Base-by-base conservation (phyloP, 352 stramenopile species). In the Globisporangium orthogonon region DNA sequence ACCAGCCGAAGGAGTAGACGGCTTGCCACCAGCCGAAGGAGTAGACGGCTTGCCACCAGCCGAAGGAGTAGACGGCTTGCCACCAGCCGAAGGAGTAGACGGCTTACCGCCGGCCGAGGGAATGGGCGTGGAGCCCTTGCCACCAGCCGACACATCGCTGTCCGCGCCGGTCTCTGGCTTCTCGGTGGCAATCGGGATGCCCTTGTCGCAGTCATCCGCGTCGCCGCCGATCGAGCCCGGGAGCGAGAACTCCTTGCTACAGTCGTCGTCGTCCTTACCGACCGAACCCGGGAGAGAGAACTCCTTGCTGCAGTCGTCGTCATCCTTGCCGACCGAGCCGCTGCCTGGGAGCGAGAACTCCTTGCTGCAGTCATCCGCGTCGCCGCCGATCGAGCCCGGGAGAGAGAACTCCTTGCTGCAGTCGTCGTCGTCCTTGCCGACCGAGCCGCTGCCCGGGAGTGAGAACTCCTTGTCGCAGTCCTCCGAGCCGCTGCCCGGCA, bases 391-490 rank as follows among this genome's bases (percentile, higher is more conserved):
- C n/a, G 29, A 30, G 30, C 58, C 62, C 2, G 61, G 46, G 13
- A 58, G 31, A 4, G 56, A 56, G 46, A 60, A 63, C 10, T 30
- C 44, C 50, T 56, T 61, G 37, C 33, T 44, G 23, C 58, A 64
- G 46, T 65, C 59, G 13, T 60, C 59, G 2, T 30, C 45, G 18
- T 60, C 56, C 40, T 52, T 53, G n/a, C 54, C 56, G 1, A 28
- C 47, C 4, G 45, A 58, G 31, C 54, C 49, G 37, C 70, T 76
- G 31, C 71, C 68, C 0, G 70, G 64, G 1, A 57, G 61, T 4
- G 66, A 71, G 33, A 74, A 70, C 18, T 70, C 70, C 51, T 78
- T 67, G n/a, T 61, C 65, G 65, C 67, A 67, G 15, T 69, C 69
- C 31, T 66, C 47, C 7, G 45, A 58, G 31, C 55, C 50, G 31